Conservation (phyloP, 352 stramenopile genomes). For the Phytophthora pluvialis region DNA sequence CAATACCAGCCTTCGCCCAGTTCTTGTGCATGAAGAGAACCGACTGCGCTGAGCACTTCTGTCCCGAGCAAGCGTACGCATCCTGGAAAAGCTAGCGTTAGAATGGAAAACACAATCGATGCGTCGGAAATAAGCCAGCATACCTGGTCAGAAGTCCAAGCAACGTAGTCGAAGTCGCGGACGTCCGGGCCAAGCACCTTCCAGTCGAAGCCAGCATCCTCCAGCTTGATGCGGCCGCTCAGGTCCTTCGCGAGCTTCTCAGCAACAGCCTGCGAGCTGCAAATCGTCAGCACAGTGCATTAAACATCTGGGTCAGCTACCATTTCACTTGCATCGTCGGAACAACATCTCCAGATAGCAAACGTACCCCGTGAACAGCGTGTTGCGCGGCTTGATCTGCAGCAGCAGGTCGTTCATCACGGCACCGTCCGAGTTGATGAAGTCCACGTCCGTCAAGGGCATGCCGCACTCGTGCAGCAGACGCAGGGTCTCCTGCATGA, state of each 20-base stretch:
- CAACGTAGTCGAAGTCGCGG: slow-evolving; percentile 96
- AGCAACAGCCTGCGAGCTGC: slow-evolving; percentile 89
- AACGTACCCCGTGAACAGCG: slow-evolving; percentile 96
- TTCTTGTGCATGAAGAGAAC: slow-evolving; percentile 99
- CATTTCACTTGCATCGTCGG: background rate
- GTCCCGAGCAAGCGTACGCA: slow-evolving; percentile 97
- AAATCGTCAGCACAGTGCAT: slow-evolving; percentile 15
- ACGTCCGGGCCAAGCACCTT: slow-evolving; percentile 97
- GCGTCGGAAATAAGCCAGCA: background rate
- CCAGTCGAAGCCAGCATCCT: slow-evolving; percentile 99
- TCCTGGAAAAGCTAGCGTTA: slow-evolving; percentile 62
- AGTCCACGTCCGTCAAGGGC: slow-evolving; percentile 95
- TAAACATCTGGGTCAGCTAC: slow-evolving; percentile 9
- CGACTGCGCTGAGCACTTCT: slow-evolving; percentile 99
- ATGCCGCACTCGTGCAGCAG: slow-evolving; percentile 97
- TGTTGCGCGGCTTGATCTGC: slow-evolving; percentile 94
- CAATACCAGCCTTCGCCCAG: slow-evolving; percentile 91
- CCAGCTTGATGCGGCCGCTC: slow-evolving; percentile 93
- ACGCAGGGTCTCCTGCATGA: slow-evolving; percentile 98
- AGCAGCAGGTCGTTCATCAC: slow-evolving; percentile 96
- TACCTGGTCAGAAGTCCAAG: slow-evolving; percentile 96
- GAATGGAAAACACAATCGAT: background rate
- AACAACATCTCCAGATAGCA: slow-evolving; percentile 2
- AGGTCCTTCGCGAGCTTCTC: slow-evolving; percentile 94
- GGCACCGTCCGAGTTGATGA: slow-evolving; percentile 95